Conservation (phyloP, 768 basidiomycete species). For the Polyporus arcularius region DNA sequence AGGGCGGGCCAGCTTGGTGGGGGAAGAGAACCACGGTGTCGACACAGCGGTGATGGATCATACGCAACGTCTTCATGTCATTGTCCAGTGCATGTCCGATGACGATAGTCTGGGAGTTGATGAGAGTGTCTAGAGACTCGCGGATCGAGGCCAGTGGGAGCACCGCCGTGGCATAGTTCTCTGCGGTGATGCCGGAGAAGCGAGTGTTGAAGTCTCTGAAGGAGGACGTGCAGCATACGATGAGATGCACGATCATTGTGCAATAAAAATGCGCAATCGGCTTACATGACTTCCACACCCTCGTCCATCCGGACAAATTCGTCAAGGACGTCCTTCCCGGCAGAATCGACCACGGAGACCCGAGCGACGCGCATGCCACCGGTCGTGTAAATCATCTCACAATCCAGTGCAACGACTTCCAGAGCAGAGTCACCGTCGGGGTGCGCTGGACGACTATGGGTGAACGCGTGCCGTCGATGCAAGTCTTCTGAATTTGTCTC, state of each 20-base stretch:
- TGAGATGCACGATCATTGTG: neutral
- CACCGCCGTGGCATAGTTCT: conserved; percentile 57
- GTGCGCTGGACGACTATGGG: conserved; percentile 39
- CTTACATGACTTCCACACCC: conserved; percentile 72
- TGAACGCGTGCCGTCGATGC: conserved; percentile 77
- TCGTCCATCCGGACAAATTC: conserved; percentile 80
- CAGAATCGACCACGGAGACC: conserved; percentile 83
- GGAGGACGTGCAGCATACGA: neutral
- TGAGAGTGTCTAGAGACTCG: conserved; percentile 64
- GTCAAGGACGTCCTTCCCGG: conserved; percentile 77
- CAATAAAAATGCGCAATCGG: neutral
- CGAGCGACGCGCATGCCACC: conserved; percentile 90
- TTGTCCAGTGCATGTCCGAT: conserved; percentile 94
- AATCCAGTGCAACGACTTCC: conserved; percentile 89
- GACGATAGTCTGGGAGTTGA: conserved; percentile 80
- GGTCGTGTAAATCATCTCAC: conserved; percentile 96
- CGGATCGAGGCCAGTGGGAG: conserved; percentile 70
- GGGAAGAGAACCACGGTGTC: conserved; percentile 91
- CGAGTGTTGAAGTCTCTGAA: conserved; percentile 88
- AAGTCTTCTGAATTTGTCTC: conserved; percentile 66
- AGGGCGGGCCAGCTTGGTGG: conserved; percentile 76
- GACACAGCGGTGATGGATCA: conserved; percentile 82
- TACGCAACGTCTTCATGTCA: conserved; percentile 86
- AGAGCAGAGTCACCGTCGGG: conserved; percentile 43
- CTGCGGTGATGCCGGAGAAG: conserved; percentile 78